These are phyloP conservation scores for Penicillium frequentans DNA, from an alignment of 2,329 filamentous ascomycete genomes.

Conservation along the genomic window DNA sequence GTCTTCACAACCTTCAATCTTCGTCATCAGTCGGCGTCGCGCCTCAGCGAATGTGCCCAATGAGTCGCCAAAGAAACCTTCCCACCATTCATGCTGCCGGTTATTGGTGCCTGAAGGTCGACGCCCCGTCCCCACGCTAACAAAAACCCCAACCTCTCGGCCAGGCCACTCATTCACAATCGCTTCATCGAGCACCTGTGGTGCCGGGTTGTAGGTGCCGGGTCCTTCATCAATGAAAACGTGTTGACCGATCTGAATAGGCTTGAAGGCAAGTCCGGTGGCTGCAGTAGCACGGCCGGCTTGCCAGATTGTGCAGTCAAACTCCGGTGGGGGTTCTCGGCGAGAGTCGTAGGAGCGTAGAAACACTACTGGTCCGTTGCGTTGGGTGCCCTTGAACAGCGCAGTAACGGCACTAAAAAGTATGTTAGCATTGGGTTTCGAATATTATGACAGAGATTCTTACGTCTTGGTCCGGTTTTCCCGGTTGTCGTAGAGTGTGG, in stretches of 20 bases:
- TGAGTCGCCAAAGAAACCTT: conserved; percentile 70
- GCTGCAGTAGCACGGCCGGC: conserved; percentile 92
- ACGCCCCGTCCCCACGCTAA: conserved; percentile 93
- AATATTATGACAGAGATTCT: conserved; percentile 38
- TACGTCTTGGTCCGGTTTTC: conserved; percentile 89
- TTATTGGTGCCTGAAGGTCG: conserved; percentile 70
- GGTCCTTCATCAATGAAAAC: conserved; percentile 90
- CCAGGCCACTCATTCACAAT: conserved; percentile 93
- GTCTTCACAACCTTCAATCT: conserved; percentile 92
- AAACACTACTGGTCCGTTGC: conserved; percentile 67
- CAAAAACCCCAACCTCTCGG: conserved; percentile 84
- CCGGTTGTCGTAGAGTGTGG: conserved; percentile 80
- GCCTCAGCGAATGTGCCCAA: conserved; percentile 92
- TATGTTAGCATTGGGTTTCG: conserved; percentile 13
- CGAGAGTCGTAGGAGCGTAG: conserved; percentile 94
- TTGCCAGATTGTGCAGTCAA: conserved; percentile 95
- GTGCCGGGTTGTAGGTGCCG: conserved; percentile 88
- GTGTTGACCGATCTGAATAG: conserved; percentile 89
- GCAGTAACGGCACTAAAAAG: conserved; percentile 78
- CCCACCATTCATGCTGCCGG: conserved; percentile 79
- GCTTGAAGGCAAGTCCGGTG: conserved; percentile 91
- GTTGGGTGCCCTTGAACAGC: conserved; percentile 78
- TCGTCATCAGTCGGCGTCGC: conserved; percentile 75
- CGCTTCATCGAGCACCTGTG: conserved; percentile 84
- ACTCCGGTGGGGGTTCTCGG: conserved; percentile 85